These are phyloP conservation scores for Xerocomus minutiporus DNA, from an alignment of 1,284 basidiomycete genomes.

Conservation along the genomic window DNA sequence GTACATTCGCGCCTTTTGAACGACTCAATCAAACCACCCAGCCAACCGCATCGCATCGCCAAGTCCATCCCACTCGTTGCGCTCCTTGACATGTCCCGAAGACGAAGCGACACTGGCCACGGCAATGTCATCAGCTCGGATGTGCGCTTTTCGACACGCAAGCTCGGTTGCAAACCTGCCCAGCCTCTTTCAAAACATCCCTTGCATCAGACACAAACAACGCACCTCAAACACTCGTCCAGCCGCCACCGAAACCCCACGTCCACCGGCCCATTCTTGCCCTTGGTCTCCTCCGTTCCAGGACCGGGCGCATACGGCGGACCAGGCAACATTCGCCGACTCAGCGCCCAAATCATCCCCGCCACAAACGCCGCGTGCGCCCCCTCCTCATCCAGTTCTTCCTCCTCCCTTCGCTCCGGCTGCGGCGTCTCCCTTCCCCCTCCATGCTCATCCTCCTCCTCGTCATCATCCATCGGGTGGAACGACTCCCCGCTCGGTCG, in stretches of 20 bases:
- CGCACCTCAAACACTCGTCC: conserved; percentile 70
- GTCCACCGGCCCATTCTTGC: conserved; percentile 44
- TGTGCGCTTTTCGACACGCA: conserved; percentile 58
- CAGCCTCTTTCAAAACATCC: conserved; percentile 19
- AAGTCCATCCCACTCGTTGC: conserved; percentile 56
- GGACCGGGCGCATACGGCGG: conserved; percentile 62
- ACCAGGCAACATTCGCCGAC: conserved; percentile 61
- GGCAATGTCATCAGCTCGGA: conserved; percentile 1
- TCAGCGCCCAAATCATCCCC: conserved; percentile 75
- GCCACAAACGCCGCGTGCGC: conserved; percentile 76
- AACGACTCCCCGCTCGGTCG: conserved; percentile 28
- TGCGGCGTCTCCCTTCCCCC: background rate
- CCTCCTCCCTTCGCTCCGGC: conserved; percentile 29
- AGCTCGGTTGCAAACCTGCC: conserved; percentile 47
- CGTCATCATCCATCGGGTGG: conserved; percentile 32
- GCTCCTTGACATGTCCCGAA: conserved; percentile 16
- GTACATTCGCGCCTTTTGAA: background rate
- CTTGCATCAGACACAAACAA: background rate
- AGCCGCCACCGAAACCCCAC: conserved; percentile 56
- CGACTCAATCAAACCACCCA: conserved; percentile 58
- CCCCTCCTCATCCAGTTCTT: conserved; percentile 60
- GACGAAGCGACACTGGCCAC: conserved; percentile 7
- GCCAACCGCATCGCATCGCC: conserved; percentile 66
- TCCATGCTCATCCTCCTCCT: conserved; percentile 19
- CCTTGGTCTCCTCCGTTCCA: conserved; percentile 27